Evolutionary conservation across 768 basidiomycete genomes (phyloP).

Genomic region (Trametes elegans): DNA sequence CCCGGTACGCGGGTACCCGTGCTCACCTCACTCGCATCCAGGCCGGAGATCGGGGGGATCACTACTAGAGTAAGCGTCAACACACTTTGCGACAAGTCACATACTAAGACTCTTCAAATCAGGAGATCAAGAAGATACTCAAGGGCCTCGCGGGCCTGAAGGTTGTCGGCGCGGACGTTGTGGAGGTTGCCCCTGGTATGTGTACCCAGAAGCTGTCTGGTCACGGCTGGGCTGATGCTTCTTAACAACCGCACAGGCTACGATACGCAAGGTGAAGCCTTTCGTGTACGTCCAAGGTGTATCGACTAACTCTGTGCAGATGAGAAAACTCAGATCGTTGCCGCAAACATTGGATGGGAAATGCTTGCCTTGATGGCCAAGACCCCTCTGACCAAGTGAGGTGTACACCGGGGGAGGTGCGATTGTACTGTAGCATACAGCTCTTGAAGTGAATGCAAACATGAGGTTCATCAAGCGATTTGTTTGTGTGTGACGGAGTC

Average conservation of each 20-base stretch:
- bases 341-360: conserved; percentile 34
- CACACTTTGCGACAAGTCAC: background rate
- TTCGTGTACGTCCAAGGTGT: background rate
- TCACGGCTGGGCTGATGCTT: background rate
- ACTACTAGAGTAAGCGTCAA: conserved; percentile 27
- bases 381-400: conserved; percentile 26
- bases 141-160: conserved; percentile 35
- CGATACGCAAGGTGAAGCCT: conserved; percentile 24
- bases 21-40: background rate
- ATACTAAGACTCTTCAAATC: background rate
- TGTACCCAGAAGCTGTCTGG: no score
- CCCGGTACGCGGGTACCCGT: no score
- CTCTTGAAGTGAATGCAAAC: no score
- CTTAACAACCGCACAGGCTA: conserved; percentile 17
- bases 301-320: conserved; percentile 18
- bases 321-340: conserved; percentile 33
- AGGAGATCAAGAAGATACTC: conserved; percentile 37
- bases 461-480: no score
- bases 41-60: conserved; percentile 34
- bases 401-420: no score
- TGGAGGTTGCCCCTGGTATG: conserved; percentile 30
- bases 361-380: conserved; percentile 33
- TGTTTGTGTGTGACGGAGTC: no score
- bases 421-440: no score
- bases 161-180: conserved; percentile 36